phyloP scores from a whole-genome alignment of 257 asterid genomes.

The Scutellaria galericulata region DNA sequence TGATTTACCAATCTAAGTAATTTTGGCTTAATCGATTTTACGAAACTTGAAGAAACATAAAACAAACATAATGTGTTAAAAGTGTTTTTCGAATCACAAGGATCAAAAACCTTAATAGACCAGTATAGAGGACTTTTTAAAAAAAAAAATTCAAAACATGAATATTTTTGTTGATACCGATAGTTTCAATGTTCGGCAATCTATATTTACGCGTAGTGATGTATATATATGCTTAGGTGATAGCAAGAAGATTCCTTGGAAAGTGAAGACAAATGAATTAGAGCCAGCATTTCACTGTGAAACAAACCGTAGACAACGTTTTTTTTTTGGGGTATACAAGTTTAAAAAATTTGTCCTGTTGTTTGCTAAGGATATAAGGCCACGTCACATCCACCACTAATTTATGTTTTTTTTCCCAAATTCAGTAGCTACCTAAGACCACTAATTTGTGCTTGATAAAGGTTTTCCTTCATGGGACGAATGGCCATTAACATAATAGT shows the following conservation, averaged over 20 bases:
- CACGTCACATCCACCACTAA: slow-evolving; percentile 36
- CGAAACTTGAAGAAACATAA: no score
- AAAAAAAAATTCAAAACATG: no score
- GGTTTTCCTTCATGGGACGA: slow-evolving; percentile 3
- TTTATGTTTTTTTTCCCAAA: slow-evolving; percentile 20
- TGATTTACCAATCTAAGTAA: no score
- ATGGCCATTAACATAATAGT: not conserved
- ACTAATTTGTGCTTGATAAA: slow-evolving; percentile 26
- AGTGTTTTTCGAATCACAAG: no score
- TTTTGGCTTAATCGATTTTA: no score
- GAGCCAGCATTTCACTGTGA: slow-evolving; percentile 2
- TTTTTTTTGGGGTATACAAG: slow-evolving; percentile 13
- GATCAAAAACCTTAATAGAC: no score
- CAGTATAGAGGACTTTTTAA: no score
- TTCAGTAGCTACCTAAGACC: slow-evolving; percentile 23
- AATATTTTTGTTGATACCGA: no score
- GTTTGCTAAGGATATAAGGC: slow-evolving; percentile 16
- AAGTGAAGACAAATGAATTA: slow-evolving; percentile 20
- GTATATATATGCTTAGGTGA: not conserved
- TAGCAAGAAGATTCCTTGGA: not conserved
- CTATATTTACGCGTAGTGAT: not conserved
- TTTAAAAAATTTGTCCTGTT: slow-evolving; percentile 29
- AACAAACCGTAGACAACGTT: not conserved
- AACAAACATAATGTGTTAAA: no score
- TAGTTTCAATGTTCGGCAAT: not conserved